Evolutionary conservation across 805 yeast species (phyloP).

Genomic region (Cyberlindnera americana): DNA sequence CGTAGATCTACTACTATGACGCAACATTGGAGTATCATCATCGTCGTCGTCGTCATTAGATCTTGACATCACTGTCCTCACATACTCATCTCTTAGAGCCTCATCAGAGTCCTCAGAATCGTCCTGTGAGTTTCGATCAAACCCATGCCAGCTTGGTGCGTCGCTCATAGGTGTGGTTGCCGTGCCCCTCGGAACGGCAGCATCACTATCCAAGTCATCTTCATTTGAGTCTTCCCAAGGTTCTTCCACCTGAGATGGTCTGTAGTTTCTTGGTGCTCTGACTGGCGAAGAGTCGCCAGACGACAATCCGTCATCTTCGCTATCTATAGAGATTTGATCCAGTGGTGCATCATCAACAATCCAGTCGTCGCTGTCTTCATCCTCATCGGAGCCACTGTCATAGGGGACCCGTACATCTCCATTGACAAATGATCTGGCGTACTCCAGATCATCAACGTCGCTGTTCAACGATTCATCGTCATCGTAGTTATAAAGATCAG

Average conservation of each 20-base stretch:
- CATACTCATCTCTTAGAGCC: too few relatives aligned
- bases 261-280: constrained; percentile 2
- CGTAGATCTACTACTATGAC: neutral
- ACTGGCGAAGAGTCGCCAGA: constrained; percentile 19
- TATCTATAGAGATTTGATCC: constrained; percentile 8
- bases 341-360: constrained; percentile 20
- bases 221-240: too few relatives aligned
- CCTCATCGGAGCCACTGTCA: constrained; percentile 1
- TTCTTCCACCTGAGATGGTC: neutral
- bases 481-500: neutral
- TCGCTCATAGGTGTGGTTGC: neutral
- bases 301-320: constrained; percentile 4
- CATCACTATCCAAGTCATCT: neutral
- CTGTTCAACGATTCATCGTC: constrained; percentile 1
- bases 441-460: neutral
- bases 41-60: too few relatives aligned
- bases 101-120: neutral
- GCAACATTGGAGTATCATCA: neutral
- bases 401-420: neutral
- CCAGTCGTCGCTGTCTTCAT: constrained; percentile 10
- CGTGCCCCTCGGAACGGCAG: too few relatives aligned
- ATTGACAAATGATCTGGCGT: neutral
- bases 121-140: neutral
- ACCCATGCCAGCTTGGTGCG: constrained; percentile 9
- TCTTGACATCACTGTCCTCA: too few relatives aligned